Conservation (phyloP, 371 early-diverging fungal species). For the Zychaea mexicana region DNA sequence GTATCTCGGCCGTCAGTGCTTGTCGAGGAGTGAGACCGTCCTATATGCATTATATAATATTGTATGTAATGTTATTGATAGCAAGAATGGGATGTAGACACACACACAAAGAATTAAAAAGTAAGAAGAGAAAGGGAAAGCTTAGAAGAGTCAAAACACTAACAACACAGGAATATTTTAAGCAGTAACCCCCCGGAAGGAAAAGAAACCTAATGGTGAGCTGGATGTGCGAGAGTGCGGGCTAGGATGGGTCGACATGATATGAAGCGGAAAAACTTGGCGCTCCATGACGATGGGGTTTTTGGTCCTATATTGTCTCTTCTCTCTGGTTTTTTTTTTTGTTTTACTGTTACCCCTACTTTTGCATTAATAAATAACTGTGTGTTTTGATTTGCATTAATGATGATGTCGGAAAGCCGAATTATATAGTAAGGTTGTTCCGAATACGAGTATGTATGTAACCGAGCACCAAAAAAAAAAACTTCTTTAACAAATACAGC, state of each 20-base stretch:
- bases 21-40: slow-evolving; percentile 1
- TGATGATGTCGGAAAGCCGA: no score
- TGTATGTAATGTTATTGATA: not conserved
- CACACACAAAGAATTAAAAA: not conserved
- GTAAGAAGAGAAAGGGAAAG: not conserved
- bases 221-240: no score
- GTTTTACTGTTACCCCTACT: not conserved
- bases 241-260: no score
- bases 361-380: slow-evolving; percentile 15
- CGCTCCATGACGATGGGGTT: slow-evolving; percentile 16
- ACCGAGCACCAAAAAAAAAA: not conserved
- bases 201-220: slow-evolving; percentile 1
- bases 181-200: not conserved
- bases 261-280: slow-evolving; percentile 6
- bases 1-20: slow-evolving; percentile 6
- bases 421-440: no score
- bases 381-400: no score
- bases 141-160: not conserved
- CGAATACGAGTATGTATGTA: not conserved
- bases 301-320: no score
- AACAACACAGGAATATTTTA: not conserved
- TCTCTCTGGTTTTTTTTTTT: not conserved
- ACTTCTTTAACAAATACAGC: no score
- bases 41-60: not conserved
- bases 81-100: not conserved